A percentile compares a stretch with the other conserved stretches of the same genome.
Conservation (phyloP, 148 eudicot species). For the Nyssa sinensis region DNA sequence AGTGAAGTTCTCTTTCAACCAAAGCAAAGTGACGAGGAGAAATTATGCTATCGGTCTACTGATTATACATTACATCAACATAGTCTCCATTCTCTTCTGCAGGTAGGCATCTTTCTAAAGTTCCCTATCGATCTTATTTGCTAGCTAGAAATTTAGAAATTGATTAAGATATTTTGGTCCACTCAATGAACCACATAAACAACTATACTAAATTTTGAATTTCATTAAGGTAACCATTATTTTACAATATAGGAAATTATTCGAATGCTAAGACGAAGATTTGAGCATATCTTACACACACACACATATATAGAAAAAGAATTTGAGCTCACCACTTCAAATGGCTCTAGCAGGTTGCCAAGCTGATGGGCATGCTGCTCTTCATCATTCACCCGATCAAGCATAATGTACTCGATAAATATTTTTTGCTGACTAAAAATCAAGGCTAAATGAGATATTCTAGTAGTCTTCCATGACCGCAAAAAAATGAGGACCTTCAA, state of each 20-base stretch:
- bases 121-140: not conserved
- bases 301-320: no score
- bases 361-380: conserved; percentile 93
- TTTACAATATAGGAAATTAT: no score
- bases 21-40: no score
- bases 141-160: not conserved
- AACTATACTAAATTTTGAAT: not conserved
- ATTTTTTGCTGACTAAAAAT: conserved; percentile 82
- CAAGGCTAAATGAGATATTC: conserved; percentile 23
- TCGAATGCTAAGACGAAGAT: not conserved
- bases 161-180: not conserved
- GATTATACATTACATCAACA: not conserved
- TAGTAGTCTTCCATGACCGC: not conserved
- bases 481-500: not conserved
- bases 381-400: conserved; percentile 91
- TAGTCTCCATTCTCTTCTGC: not conserved
- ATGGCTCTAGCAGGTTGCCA: conserved; percentile 75
- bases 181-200: not conserved
- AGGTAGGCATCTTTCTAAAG: not conserved
- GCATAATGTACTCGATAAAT: conserved; percentile 98
- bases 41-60: not conserved
- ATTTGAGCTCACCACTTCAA: conserved; percentile 89
- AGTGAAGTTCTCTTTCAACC: no score
- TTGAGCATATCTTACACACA: no score
- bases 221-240: no score